A percentile compares a stretch with the other conserved stretches of the same genome.
Conservation (phyloP, 345 rosid species). For the Salix arbutifolia region DNA sequence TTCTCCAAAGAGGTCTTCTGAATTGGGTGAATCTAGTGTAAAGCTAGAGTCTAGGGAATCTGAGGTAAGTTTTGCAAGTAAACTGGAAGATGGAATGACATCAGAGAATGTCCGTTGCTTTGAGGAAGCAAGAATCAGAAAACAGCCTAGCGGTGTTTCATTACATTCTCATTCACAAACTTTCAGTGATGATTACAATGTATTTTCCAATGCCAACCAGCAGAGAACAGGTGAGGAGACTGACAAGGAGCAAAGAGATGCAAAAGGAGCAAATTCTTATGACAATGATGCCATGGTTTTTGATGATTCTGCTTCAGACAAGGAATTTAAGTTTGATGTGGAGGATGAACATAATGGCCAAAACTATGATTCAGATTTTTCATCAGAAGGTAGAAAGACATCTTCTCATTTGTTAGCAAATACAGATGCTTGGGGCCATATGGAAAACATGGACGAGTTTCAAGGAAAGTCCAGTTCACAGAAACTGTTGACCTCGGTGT, state of each 20-base stretch:
- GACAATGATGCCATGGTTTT: constrained; percentile 44
- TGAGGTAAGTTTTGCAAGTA: constrained; percentile 23
- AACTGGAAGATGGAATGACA: constrained; percentile 14
- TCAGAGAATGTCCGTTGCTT: constrained; percentile 20
- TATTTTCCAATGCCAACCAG: constrained; percentile 25
- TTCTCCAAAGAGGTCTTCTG: constrained; percentile 43
- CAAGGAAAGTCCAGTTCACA: constrained; percentile 27
- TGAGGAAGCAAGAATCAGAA: constrained; percentile 26
- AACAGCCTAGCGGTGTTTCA: constrained; percentile 40
- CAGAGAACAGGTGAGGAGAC: constrained; percentile 15
- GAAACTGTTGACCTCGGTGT: constrained; percentile 32
- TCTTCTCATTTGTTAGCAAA: constrained; percentile 28
- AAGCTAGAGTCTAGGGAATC: constrained; percentile 38
- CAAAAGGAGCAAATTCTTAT: constrained; percentile 22
- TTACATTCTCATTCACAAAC: constrained; percentile 38
- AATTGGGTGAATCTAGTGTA: constrained; percentile 28
- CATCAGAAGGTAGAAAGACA: constrained; percentile 35
- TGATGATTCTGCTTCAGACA: constrained; percentile 66
- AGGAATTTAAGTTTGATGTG: constrained; percentile 37
- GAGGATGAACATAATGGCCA: constrained; percentile 27
- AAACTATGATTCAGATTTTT: constrained; percentile 27
- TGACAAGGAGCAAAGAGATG: constrained; percentile 38
- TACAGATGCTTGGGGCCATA: constrained; percentile 32
- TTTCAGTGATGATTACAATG: constrained; percentile 30
- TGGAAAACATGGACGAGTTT: constrained; percentile 19